phyloP scores from a whole-genome alignment of 164 flowering plant genomes.

The Aristolochia fimbriata region DNA sequence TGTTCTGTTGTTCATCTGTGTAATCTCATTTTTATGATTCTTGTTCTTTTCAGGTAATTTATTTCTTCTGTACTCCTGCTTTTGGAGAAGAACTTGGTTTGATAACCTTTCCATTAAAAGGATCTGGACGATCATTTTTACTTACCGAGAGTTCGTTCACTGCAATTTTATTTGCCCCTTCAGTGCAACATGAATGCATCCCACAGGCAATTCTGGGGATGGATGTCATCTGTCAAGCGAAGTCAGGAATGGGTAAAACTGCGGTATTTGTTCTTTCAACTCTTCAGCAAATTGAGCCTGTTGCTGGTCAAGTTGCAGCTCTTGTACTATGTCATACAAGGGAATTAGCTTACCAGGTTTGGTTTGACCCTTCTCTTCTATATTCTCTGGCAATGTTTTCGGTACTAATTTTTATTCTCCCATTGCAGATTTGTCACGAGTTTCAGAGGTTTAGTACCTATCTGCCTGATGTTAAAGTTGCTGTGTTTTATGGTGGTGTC shows the following conservation, averaged over 20 bases:
- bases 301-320: slow-evolving; percentile 93
- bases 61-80: slow-evolving; percentile 29
- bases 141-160: slow-evolving; percentile 47
- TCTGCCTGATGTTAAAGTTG: slow-evolving; percentile 76
- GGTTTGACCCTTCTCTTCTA: not conserved
- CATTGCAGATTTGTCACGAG: slow-evolving; percentile 79
- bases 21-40: not conserved
- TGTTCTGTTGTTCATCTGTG: not conserved
- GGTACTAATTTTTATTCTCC: not conserved
- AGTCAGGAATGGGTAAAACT: slow-evolving; percentile 99
- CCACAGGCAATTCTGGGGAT: slow-evolving; percentile 98
- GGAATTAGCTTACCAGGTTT: slow-evolving; percentile 94
- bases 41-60: slow-evolving; percentile 46
- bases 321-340: slow-evolving; percentile 97
- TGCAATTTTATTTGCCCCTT: slow-evolving; percentile 66
- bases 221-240: slow-evolving; percentile 99
- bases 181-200: slow-evolving; percentile 99
- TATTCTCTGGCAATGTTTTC: not conserved
- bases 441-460: slow-evolving; percentile 93
- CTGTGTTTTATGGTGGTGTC: slow-evolving; percentile 97
- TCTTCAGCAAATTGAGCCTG: slow-evolving; percentile 87
- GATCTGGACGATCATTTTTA: slow-evolving; percentile 44
- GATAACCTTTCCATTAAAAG: slow-evolving; percentile 51
- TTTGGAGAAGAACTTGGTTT: slow-evolving; percentile 35
- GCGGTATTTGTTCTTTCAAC: slow-evolving; percentile 94